Evolutionary conservation across 2,329 filamentous ascomycete genomes (phyloP).

Genomic region (Trichoderma hamatum): DNA sequence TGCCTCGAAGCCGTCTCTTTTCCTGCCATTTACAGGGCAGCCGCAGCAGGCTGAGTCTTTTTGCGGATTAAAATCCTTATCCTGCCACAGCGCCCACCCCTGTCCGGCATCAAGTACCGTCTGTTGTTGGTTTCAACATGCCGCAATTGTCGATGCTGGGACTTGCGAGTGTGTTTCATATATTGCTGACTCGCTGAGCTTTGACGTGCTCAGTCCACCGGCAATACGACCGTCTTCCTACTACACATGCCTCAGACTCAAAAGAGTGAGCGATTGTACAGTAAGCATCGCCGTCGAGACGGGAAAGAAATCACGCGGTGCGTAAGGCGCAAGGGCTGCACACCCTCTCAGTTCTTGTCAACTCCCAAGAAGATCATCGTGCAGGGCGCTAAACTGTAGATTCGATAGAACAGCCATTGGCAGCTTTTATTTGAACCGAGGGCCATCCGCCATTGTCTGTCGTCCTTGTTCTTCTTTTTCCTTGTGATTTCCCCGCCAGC

Average conservation of each 20-base stretch:
- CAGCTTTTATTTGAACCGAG: conserved; percentile 9
- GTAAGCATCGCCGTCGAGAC: not conserved
- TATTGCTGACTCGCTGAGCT: not conserved
- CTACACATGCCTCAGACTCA: not conserved
- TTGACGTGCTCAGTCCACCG: not conserved
- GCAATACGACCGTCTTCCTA: not conserved
- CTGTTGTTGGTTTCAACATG: not conserved
- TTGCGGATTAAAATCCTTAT: not conserved
- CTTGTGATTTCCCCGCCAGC: conserved; percentile 7
- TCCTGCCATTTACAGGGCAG: not conserved
- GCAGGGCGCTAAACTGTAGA: conserved; percentile 1
- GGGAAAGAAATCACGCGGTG: not conserved
- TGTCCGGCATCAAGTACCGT: conserved; percentile 7
- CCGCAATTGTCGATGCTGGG: not conserved
- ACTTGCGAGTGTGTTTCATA: not conserved
- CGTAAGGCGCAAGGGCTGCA: not conserved
- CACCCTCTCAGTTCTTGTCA: not conserved
- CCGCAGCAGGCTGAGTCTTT: not conserved
- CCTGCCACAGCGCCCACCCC: not conserved
- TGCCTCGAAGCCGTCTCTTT: not conserved
- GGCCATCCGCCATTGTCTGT: conserved; percentile 8
- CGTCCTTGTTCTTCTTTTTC: not conserved
- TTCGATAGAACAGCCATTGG: not conserved
- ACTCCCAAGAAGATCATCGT: not conserved
- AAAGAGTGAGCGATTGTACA: not conserved